Evolutionary conservation across 164 flowering plant genomes (phyloP), one percentile per base, ranked within the genome.

Genomic region (Tetrastigma voinierianum): DNA sequence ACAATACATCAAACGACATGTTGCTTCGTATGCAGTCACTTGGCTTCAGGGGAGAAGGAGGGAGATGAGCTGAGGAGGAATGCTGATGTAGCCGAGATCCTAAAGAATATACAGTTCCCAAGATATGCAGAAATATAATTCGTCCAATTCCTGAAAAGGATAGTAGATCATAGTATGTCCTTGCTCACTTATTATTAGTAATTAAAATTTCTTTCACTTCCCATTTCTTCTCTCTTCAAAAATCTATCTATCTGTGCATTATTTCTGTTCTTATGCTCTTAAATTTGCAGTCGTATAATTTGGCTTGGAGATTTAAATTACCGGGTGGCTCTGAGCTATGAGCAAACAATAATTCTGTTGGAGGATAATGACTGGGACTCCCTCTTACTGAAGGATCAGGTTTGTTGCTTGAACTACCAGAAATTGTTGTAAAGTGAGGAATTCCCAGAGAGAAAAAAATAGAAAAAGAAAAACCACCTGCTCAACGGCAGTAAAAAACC

Each of bases 241-340:
- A 23, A 15, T 43, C 44, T 45, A 14, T 16, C 19, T 54, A 8
- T 65, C 43, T 11, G 18, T 19, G 15, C 1, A 53, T 19, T 51
- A 4, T 57, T 61, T 66, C 24, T 40, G 17, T 18, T 32, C 8
- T n/a, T 15, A 13, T 55, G 48, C 16, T 55, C 2, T 11, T 48
- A 44, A 55, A n/a, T 18, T 70, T 51, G 46, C 88, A 94, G 98
- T 57, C 96, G 90, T 25, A 54, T 90, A 46, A 80, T 95, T 25
- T 95, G 98, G 99, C 77, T 95, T 20, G 99, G 99, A 64, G 99
- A 95, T 78, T 78, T 95, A 62, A 95, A 95, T 65, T 95, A 95
- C 65, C 79, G 98, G 32, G 74, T 92, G 49, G 72, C 94, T 49
- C 73, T 95, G 74, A 91, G 90, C 78, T 95, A 92, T 60, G 90